Conservation (phyloP, 257 asterid genomes). For the Forsythia suspensa region DNA sequence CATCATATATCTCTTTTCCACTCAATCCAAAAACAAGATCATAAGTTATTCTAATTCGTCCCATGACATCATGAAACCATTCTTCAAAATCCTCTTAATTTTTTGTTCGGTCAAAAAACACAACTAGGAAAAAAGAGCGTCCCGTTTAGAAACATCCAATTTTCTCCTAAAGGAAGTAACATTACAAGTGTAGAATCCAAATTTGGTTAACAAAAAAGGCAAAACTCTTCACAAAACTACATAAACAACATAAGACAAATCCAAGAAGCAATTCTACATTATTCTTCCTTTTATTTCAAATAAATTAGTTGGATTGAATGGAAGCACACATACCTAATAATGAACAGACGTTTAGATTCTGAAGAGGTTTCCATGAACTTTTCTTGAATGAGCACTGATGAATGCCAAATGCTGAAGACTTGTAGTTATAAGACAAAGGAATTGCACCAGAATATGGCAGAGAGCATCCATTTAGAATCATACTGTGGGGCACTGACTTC, state of each 20-base stretch:
- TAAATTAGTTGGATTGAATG: neutral
- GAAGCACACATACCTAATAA: conserved; percentile 42
- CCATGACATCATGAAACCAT: too few species aligned
- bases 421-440: conserved; percentile 29
- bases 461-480: conserved; percentile 51
- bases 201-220: neutral
- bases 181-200: neutral
- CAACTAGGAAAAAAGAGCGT: neutral
- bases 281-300: neutral
- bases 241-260: neutral
- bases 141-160: too few species aligned
- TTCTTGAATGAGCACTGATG: conserved; percentile 19
- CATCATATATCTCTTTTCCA: too few species aligned
- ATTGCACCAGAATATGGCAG: conserved; percentile 38
- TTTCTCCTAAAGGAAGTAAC: neutral
- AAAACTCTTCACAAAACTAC: neutral
- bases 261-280: neutral
- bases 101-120: too few species aligned
- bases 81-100: too few species aligned
- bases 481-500: conserved; percentile 31
- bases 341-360: neutral
- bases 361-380: conserved; percentile 31
- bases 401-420: conserved; percentile 26
- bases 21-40: too few species aligned
- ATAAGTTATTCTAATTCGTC: too few species aligned